These are phyloP conservation scores for Nakazawaea anatomiae DNA, from an alignment of 805 yeast genomes.

Conservation along the genomic window DNA sequence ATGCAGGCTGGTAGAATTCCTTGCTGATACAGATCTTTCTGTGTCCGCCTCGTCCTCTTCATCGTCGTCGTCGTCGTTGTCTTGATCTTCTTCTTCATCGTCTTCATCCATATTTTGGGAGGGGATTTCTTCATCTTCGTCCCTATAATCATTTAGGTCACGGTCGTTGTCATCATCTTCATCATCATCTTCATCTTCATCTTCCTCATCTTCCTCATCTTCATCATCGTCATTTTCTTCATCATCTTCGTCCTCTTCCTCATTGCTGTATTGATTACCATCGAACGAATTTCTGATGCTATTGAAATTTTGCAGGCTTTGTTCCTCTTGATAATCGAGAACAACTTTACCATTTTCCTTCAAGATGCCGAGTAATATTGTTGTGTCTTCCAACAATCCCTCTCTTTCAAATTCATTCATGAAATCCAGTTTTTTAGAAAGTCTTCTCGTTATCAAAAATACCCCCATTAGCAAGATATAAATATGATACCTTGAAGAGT, in stretches of 20 bases:
- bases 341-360: conserved; percentile 11
- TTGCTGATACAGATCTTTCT: conserved; percentile 14
- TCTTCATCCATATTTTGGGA: conserved; percentile 9
- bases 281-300: conserved; percentile 3
- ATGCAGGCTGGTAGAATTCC: not conserved
- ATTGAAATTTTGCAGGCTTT: not conserved
- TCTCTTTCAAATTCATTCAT: conserved; percentile 56
- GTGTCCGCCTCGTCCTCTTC: conserved; percentile 15
- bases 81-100: conserved; percentile 21
- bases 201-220: conserved; percentile 14
- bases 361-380: conserved; percentile 24
- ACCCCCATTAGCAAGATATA: conserved; percentile 45
- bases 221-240: conserved; percentile 14
- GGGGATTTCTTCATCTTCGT: conserved; percentile 14
- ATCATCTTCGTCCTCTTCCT: conserved; percentile 13
- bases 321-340: conserved; percentile 3
- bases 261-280: conserved; percentile 14
- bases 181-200: conserved; percentile 18
- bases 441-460: conserved; percentile 36
- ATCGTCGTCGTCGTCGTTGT: conserved; percentile 18
- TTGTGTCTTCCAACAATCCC: conserved; percentile 57
- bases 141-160: conserved; percentile 16
- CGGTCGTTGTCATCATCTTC: conserved; percentile 21
- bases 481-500: conserved; percentile 20
- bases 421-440: conserved; percentile 41